Evolutionary conservation across 768 basidiomycete genomes (phyloP).

Genomic region (Cyclocybe cylindracea): DNA sequence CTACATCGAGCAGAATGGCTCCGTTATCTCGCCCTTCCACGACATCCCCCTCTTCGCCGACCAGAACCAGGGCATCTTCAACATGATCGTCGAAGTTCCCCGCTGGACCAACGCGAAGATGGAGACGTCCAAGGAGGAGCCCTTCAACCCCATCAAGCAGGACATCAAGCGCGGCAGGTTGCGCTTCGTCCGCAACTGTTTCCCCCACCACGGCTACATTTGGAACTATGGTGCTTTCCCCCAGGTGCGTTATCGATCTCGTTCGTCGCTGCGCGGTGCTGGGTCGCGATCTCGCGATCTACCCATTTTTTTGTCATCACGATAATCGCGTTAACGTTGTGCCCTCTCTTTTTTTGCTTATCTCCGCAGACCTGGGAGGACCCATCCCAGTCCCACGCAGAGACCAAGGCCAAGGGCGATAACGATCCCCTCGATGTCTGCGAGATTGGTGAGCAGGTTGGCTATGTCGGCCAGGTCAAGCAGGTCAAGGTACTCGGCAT

Average conservation of each 20-base stretch:
- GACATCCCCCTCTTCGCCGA: conserved; percentile 99
- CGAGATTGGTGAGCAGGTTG: conserved; percentile 98
- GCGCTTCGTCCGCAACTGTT: conserved; percentile 98
- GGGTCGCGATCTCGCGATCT: neutral
- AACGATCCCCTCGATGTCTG: conserved; percentile 99
- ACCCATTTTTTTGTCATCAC: neutral
- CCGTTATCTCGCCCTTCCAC: conserved; percentile 86
- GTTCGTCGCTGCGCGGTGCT: neutral
- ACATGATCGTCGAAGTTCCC: conserved; percentile 98
- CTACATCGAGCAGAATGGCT: conserved; percentile 88
- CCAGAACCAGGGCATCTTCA: conserved; percentile 91
- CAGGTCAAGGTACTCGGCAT: conserved; percentile 99
- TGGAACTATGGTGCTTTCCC: conserved; percentile 99
- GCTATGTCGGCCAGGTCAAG: conserved; percentile 96
- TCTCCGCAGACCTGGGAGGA: conserved; percentile 93
- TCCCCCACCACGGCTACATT: conserved; percentile 99
- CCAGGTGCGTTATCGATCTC: conserved; percentile 55
- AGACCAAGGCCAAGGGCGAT: conserved; percentile 99
- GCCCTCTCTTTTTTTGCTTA: neutral
- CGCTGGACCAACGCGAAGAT: conserved; percentile 99
- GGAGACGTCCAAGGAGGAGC: conserved; percentile 98
- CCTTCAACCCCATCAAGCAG: conserved; percentile 99
- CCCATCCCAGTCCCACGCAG: conserved; percentile 80
- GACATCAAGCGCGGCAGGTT: conserved; percentile 96
- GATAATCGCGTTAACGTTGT: conserved; percentile 1